These are phyloP conservation scores for Lachnellula arida DNA, from an alignment of 2,329 filamentous ascomycete genomes.

Conservation along the genomic window DNA sequence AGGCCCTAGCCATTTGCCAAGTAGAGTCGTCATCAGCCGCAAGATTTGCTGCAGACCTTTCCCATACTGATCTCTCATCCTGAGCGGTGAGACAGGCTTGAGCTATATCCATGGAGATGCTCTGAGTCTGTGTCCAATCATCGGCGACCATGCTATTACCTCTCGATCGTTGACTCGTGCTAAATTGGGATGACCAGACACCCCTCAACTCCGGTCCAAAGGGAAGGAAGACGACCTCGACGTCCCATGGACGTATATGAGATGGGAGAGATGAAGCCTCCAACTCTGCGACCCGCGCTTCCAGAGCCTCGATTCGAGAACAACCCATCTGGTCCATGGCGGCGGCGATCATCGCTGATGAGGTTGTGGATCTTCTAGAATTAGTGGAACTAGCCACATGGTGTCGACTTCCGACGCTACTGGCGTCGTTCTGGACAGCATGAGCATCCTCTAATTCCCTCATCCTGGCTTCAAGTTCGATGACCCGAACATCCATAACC, in stretches of 20 bases:
- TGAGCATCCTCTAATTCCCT: slow-evolving; percentile 54
- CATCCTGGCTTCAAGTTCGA: slow-evolving; percentile 62
- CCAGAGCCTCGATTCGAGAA: slow-evolving; percentile 42
- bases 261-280: slow-evolving; percentile 47
- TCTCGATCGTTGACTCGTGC: slow-evolving; percentile 31
- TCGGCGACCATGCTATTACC: slow-evolving; percentile 38
- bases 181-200: slow-evolving; percentile 46
- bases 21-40: slow-evolving; percentile 11
- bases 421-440: slow-evolving; percentile 37
- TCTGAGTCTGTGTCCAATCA: slow-evolving; percentile 41
- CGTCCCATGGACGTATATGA: slow-evolving; percentile 59
- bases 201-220: slow-evolving; percentile 54
- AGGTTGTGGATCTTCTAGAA: slow-evolving; percentile 33
- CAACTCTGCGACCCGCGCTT: slow-evolving; percentile 34
- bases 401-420: slow-evolving; percentile 21
- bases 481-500: slow-evolving; percentile 62
- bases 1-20: slow-evolving; percentile 61
- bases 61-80: slow-evolving; percentile 26
- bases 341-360: slow-evolving; percentile 33
- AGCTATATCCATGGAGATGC: slow-evolving; percentile 23
- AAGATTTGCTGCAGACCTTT: slow-evolving; percentile 18
- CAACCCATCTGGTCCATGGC: slow-evolving; percentile 35
- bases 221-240: slow-evolving; percentile 72
- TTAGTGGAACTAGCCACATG: slow-evolving; percentile 26
- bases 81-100: slow-evolving; percentile 24